These are phyloP conservation scores for Penicillium sp. DNA, from an alignment of 2,329 filamentous ascomycete species.

Conservation along the genomic window DNA sequence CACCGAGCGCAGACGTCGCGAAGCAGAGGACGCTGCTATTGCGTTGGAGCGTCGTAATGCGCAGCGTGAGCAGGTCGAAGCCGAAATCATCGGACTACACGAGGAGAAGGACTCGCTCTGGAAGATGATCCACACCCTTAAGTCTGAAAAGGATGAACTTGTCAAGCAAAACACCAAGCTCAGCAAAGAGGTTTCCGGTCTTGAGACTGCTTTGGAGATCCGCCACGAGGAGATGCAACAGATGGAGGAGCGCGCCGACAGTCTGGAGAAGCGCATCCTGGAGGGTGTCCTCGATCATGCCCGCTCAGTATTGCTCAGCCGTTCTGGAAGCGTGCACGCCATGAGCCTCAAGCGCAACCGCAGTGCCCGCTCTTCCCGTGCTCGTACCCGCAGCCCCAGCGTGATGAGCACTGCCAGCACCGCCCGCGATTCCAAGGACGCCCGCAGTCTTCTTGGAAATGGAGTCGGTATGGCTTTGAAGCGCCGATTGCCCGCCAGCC, in stretches of 20 bases:
- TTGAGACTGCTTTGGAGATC: conserved; percentile 86
- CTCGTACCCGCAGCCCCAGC: conserved; percentile 37
- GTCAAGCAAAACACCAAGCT: conserved; percentile 76
- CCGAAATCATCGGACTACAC: conserved; percentile 51
- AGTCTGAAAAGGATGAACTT: conserved; percentile 64
- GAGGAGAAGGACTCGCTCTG: conserved; percentile 66
- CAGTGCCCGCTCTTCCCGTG: conserved; percentile 38
- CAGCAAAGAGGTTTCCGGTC: conserved; percentile 80
- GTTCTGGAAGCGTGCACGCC: conserved; percentile 58
- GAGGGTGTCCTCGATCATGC: conserved; percentile 97
- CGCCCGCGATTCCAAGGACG: conserved; percentile 38
- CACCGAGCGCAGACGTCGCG: conserved; percentile 75
- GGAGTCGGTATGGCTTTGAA: conserved; percentile 52
- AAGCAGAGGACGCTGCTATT: conserved; percentile 76
- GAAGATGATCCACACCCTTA: conserved; percentile 54
- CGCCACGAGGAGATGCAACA: conserved; percentile 86
- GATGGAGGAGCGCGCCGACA: conserved; percentile 88
- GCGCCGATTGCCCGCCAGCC: conserved; percentile 53
- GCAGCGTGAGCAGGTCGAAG: conserved; percentile 65
- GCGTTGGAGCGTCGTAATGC: conserved; percentile 75
- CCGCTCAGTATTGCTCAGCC: conserved; percentile 74
- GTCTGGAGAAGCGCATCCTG: conserved; percentile 85
- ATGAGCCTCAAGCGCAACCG: conserved; percentile 57
- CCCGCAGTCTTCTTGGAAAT: conserved; percentile 42
- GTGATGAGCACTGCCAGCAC: conserved; percentile 37